Evolutionary conservation across 495 filamentous ascomycete genomes (phyloP).

Genomic region (Podospora sp.): DNA sequence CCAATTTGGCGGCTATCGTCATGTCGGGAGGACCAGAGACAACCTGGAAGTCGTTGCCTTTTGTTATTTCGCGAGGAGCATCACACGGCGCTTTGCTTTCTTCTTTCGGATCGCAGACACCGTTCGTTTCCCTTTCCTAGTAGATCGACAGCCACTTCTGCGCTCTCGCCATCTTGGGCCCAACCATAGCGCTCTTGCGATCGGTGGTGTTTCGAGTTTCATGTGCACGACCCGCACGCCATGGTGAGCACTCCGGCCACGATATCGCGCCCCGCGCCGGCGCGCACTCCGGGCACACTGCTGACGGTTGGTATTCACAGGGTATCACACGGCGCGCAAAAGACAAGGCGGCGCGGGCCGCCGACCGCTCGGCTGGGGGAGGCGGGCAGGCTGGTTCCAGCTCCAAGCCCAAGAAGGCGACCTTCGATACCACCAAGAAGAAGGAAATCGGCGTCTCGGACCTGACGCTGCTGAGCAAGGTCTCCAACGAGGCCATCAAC

Average conservation of each 20-base stretch:
- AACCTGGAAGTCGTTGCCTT: not conserved
- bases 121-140: not conserved
- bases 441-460: conserved; percentile 99
- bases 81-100: conserved; percentile 3
- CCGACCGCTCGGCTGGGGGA: conserved; percentile 53
- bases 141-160: not conserved
- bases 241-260: conserved; percentile 32
- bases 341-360: conserved; percentile 66
- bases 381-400: conserved; percentile 54
- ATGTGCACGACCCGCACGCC: conserved; percentile 29
- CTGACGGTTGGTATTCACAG: conserved; percentile 36
- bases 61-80: conserved; percentile 1
- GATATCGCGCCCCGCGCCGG: conserved; percentile 2
- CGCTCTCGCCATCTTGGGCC: not conserved
- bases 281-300: not conserved
- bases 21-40: not conserved
- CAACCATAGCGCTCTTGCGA: not conserved
- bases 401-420: conserved; percentile 86
- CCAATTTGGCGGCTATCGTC: not conserved
- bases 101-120: not conserved
- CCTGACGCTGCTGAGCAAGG: conserved; percentile 95
- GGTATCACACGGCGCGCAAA: conserved; percentile 60
- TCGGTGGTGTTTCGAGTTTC: conserved; percentile 23
- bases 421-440: conserved; percentile 95
- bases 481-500: conserved; percentile 98